These are phyloP conservation scores for Schwanniomyces polymorphus DNA, from an alignment of 805 yeast genomes.

Conservation along the genomic window DNA sequence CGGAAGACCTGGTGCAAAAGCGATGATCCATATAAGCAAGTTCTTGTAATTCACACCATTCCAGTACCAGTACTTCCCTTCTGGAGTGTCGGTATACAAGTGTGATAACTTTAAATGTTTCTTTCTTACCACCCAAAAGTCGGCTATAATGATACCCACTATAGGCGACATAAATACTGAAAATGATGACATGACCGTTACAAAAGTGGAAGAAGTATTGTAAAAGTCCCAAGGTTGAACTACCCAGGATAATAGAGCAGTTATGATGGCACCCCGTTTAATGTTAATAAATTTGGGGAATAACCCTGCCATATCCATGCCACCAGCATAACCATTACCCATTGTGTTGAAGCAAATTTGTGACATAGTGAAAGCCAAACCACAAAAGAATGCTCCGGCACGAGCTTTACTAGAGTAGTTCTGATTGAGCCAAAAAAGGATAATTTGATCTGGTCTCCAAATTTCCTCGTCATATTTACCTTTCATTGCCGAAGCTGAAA, in stretches of 20 bases:
- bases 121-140: slow-evolving; percentile 37
- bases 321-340: slow-evolving; percentile 56
- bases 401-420: slow-evolving; percentile 38
- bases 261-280: slow-evolving; percentile 41
- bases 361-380: slow-evolving; percentile 27
- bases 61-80: slow-evolving; percentile 48
- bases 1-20: slow-evolving; percentile 50
- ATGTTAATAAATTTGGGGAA: slow-evolving; percentile 45
- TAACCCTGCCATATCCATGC: slow-evolving; percentile 51
- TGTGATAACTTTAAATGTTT: slow-evolving; percentile 40
- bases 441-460: slow-evolving; percentile 48
- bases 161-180: slow-evolving; percentile 17
- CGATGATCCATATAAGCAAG: slow-evolving; percentile 31
- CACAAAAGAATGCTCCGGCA: slow-evolving; percentile 49
- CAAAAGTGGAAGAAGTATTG: slow-evolving; percentile 15
- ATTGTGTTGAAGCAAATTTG: slow-evolving; percentile 35
- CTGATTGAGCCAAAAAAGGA: slow-evolving; percentile 39
- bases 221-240: slow-evolving; percentile 22
- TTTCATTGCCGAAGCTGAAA: slow-evolving; percentile 44
- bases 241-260: slow-evolving; percentile 19
- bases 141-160: slow-evolving; percentile 30
- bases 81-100: slow-evolving; percentile 29
- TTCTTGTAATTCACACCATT: slow-evolving; percentile 40
- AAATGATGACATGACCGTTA: slow-evolving; percentile 18
- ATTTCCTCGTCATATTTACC: slow-evolving; percentile 33